phyloP scores from a whole-genome alignment of 2,329 filamentous ascomycete species.

The Neocatenulostroma microsporum region DNA sequence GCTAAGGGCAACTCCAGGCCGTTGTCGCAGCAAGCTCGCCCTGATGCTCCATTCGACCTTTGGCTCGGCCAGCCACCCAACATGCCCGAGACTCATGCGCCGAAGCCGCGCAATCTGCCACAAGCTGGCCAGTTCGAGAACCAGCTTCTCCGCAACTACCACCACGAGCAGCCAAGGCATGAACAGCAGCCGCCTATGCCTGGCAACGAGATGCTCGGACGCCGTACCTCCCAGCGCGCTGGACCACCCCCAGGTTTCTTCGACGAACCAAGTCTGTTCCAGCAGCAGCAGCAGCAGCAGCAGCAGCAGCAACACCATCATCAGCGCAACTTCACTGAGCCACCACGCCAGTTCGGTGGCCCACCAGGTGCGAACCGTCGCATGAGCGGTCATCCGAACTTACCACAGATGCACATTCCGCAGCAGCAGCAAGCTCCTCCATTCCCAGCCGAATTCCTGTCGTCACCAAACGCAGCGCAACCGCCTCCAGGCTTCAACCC shows the following conservation, averaged over 20 bases:
- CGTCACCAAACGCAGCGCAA: slow-evolving; percentile 8
- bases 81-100: slow-evolving; percentile 27
- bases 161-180: slow-evolving; percentile 16
- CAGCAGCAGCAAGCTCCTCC: slow-evolving; percentile 8
- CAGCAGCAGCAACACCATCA: slow-evolving; percentile 22
- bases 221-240: slow-evolving; percentile 23
- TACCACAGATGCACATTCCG: slow-evolving; percentile 24
- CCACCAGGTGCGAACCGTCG: slow-evolving; percentile 15
- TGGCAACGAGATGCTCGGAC: slow-evolving; percentile 13
- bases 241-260: slow-evolving; percentile 27
- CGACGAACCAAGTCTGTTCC: slow-evolving; percentile 24
- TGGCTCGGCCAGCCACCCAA: slow-evolving; percentile 26
- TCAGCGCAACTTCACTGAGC: slow-evolving; percentile 20
- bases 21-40: slow-evolving; percentile 27
- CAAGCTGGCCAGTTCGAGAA: slow-evolving; percentile 30
- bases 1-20: slow-evolving; percentile 31
- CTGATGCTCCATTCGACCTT: slow-evolving; percentile 29
- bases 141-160: slow-evolving; percentile 25
- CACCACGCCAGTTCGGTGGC: slow-evolving; percentile 16
- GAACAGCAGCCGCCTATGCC: slow-evolving; percentile 14
- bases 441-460: slow-evolving; percentile 18
- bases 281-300: slow-evolving; percentile 25
- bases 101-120: slow-evolving; percentile 30
- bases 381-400: slow-evolving; percentile 22
- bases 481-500: slow-evolving; percentile 27